Evolutionary conservation across 2,329 filamentous ascomycete species (phyloP).

Genomic region (Fonsecaea multimorphosa): DNA sequence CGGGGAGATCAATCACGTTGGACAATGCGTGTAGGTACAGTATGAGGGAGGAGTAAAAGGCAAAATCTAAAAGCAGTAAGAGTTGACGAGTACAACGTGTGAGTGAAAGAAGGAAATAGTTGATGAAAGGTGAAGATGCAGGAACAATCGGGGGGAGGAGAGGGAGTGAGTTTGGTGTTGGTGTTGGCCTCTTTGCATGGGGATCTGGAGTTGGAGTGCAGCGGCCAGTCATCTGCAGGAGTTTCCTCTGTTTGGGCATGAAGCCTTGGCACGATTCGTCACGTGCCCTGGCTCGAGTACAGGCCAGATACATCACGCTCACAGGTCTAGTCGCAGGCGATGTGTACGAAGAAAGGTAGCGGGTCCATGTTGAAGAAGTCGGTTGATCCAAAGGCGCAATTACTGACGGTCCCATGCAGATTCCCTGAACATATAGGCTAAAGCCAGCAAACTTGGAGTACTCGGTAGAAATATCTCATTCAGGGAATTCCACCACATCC

Average conservation of each 20-base stretch:
- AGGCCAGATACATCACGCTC: not conserved
- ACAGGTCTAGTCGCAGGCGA: too few relatives aligned
- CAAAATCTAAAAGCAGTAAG: conserved; percentile 7
- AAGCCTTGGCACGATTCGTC: not conserved
- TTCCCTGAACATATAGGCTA: not conserved
- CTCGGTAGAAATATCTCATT: not conserved
- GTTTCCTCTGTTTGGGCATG: not conserved
- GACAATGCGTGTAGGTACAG: not conserved
- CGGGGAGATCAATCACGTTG: conserved; percentile 17
- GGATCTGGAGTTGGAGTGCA: conserved; percentile 11
- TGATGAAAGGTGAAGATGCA: conserved; percentile 17
- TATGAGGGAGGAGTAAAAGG: conserved; percentile 5
- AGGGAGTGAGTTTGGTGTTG: conserved; percentile 18
- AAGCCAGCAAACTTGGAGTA: not conserved
- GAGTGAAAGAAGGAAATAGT: conserved; percentile 15
- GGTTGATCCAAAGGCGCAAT: not conserved
- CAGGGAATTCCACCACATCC: not conserved
- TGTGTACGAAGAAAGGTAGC: too few relatives aligned
- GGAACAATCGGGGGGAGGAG: conserved; percentile 14
- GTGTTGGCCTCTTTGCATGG: conserved; percentile 11
- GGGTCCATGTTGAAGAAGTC: not conserved
- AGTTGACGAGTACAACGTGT: not conserved
- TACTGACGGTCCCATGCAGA: not conserved
- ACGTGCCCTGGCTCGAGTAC: not conserved
- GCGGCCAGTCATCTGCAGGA: not conserved